These are phyloP conservation scores for Alternaria arborescens DNA, from an alignment of 2,329 filamentous ascomycete species.

Conservation along the genomic window DNA sequence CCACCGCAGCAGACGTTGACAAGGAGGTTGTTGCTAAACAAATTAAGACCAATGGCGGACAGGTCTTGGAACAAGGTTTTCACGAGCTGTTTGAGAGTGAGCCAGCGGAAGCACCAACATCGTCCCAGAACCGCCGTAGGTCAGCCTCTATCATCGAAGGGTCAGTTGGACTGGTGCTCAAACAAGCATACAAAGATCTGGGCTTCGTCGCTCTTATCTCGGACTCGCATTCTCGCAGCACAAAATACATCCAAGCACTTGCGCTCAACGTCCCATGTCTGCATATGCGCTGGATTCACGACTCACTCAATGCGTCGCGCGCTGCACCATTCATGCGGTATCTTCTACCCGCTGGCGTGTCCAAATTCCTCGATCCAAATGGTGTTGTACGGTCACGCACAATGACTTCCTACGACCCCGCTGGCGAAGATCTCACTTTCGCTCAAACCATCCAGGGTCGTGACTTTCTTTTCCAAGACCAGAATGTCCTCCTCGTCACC, in stretches of 20 bases:
- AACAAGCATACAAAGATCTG: conserved; percentile 59
- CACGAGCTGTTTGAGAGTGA: conserved; percentile 75
- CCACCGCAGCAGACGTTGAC: conserved; percentile 63
- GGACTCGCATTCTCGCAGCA: conserved; percentile 83
- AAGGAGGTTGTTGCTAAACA: conserved; percentile 66
- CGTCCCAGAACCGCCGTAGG: conserved; percentile 25
- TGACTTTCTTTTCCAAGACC: conserved; percentile 69
- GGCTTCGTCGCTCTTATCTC: conserved; percentile 88
- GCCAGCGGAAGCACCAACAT: conserved; percentile 26
- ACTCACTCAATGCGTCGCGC: conserved; percentile 69
- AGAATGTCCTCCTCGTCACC: conserved; percentile 76
- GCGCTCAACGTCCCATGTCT: conserved; percentile 89
- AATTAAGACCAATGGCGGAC: conserved; percentile 76
- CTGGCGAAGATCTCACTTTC: conserved; percentile 56
- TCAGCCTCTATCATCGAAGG: conserved; percentile 24
- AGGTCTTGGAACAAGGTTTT: conserved; percentile 77
- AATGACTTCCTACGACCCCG: conserved; percentile 67
- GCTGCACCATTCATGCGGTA: conserved; percentile 82
- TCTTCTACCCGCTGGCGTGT: conserved; percentile 84
- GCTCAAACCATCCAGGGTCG: conserved; percentile 50
- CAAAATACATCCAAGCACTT: conserved; percentile 94
- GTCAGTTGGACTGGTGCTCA: conserved; percentile 62
- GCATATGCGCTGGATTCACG: conserved; percentile 79
- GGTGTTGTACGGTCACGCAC: conserved; percentile 79
- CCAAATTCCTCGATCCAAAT: conserved; percentile 69